Percentiles rank a stretch among this genome's conserved stretches.
Evolutionary conservation across 1,284 basidiomycete species (phyloP).

Genomic region (Ceratobasidium sp.): DNA sequence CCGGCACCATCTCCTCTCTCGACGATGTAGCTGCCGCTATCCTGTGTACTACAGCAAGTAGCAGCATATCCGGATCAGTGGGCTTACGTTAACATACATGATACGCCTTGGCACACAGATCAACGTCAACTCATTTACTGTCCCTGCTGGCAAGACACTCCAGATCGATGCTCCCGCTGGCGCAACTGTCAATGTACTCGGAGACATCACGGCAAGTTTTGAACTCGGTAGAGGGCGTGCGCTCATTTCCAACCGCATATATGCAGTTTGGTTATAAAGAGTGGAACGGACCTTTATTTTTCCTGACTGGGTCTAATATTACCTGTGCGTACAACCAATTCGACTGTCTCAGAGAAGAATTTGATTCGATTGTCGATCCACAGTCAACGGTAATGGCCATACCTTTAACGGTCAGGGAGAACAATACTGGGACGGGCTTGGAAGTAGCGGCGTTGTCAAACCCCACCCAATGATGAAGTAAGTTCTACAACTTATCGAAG

Average conservation of each 20-base stretch:
- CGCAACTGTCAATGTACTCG: constrained; percentile 63
- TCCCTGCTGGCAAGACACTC: constrained; percentile 58
- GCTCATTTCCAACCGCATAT: constrained; percentile 5
- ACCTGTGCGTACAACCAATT: constrained; percentile 11
- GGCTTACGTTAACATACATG: background rate
- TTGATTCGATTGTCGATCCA: constrained; percentile 46
- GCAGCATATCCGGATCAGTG: too few relatives aligned
- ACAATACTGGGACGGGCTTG: constrained; percentile 64
- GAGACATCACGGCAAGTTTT: constrained; percentile 55
- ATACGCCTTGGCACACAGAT: constrained; percentile 11
- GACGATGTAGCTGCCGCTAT: constrained; percentile 43
- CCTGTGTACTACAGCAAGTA: constrained; percentile 33
- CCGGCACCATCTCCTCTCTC: constrained; percentile 45
- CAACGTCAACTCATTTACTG: constrained; percentile 47
- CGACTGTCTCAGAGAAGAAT: background rate
- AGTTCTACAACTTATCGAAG: background rate
- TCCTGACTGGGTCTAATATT: constrained; percentile 47
- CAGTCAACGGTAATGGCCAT: constrained; percentile 62
- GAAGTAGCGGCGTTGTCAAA: constrained; percentile 58
- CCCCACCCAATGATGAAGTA: constrained; percentile 59
- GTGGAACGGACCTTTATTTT: constrained; percentile 61
- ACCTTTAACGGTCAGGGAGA: constrained; percentile 61
- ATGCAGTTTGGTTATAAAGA: constrained; percentile 56
- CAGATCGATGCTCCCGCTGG: constrained; percentile 57
- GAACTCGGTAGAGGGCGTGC: background rate